Conservation (phyloP, 2,329 filamentous ascomycete species). For the Beauveria varroae region DNA sequence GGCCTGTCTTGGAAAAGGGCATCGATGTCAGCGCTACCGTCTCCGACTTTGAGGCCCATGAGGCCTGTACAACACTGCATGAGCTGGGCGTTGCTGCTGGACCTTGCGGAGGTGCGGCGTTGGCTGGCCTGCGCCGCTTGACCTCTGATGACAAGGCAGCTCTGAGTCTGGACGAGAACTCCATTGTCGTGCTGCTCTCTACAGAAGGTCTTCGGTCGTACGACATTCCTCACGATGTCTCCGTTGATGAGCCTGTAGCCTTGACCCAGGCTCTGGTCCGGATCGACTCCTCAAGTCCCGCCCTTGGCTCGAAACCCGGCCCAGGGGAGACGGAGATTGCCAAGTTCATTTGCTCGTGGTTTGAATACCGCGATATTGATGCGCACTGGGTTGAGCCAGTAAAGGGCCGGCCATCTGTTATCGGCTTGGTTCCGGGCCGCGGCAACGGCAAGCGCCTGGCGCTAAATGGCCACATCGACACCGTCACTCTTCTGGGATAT, state of each 20-base stretch:
- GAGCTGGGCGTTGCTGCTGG: conserved; percentile 41
- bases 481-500: conserved; percentile 41
- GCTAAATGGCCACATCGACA: conserved; percentile 47
- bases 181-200: conserved; percentile 56
- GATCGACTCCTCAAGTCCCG: conserved; percentile 43
- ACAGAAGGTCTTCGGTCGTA: conserved; percentile 41
- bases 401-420: conserved; percentile 40
- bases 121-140: conserved; percentile 50
- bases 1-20: conserved; percentile 49
- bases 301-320: conserved; percentile 31
- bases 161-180: conserved; percentile 35
- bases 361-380: conserved; percentile 44
- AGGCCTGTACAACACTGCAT: conserved; percentile 47
- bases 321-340: conserved; percentile 39
- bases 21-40: conserved; percentile 55
- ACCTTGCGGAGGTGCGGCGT: conserved; percentile 53
- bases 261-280: conserved; percentile 38
- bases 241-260: conserved; percentile 30
- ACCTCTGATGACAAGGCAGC: conserved; percentile 24
- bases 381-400: conserved; percentile 39
- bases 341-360: conserved; percentile 40
- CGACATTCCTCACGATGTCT: conserved; percentile 31
- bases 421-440: conserved; percentile 38
- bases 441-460: conserved; percentile 41
- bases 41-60: conserved; percentile 55